A percentile compares a stretch with the other conserved stretches of the same genome.
phyloP scores from a whole-genome alignment of 805 yeast species.

The Kazachstania bromeliacearum region DNA sequence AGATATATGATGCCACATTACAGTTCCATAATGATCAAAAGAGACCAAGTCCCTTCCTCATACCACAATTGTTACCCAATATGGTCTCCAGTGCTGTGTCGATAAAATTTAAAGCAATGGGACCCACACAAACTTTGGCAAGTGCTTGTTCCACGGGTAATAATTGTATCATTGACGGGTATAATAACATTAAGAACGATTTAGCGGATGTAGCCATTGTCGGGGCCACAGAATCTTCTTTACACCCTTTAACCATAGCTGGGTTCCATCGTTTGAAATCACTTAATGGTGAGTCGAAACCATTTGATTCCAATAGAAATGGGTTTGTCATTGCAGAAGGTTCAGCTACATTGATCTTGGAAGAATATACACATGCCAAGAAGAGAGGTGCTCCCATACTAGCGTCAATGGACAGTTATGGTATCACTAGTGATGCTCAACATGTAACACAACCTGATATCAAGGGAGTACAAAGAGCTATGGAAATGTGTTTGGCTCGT shows the following conservation, averaged over 20 bases:
- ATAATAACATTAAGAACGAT: slow-evolving; percentile 65
- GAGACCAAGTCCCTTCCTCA: slow-evolving; percentile 73
- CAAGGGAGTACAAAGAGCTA: slow-evolving; percentile 74
- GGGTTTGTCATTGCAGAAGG: slow-evolving; percentile 97
- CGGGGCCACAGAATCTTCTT: slow-evolving; percentile 86
- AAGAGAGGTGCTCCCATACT: slow-evolving; percentile 57
- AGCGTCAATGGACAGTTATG: slow-evolving; percentile 82
- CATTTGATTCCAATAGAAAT: slow-evolving; percentile 67
- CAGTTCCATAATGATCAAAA: slow-evolving; percentile 29
- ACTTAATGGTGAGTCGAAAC: slow-evolving; percentile 68
- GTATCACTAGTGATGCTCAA: slow-evolving; percentile 81
- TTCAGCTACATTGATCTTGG: slow-evolving; percentile 70
- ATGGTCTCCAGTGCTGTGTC: slow-evolving; percentile 94
- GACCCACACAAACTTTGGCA: slow-evolving; percentile 80
- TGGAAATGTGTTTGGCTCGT: slow-evolving; percentile 59
- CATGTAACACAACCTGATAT: slow-evolving; percentile 95
- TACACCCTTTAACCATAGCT: slow-evolving; percentile 78
- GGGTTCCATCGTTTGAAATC: slow-evolving; percentile 90
- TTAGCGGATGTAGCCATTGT: slow-evolving; percentile 83
- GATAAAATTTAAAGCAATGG: slow-evolving; percentile 63
- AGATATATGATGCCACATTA: slow-evolving; percentile 45
- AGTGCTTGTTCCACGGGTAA: slow-evolving; percentile 98
- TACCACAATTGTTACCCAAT: slow-evolving; percentile 74
- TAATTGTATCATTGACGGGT: slow-evolving; percentile 90
- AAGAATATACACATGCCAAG: slow-evolving; percentile 66